These are phyloP conservation scores for Lactifluus volemus DNA, from an alignment of 768 basidiomycete species.

Conservation along the genomic window DNA sequence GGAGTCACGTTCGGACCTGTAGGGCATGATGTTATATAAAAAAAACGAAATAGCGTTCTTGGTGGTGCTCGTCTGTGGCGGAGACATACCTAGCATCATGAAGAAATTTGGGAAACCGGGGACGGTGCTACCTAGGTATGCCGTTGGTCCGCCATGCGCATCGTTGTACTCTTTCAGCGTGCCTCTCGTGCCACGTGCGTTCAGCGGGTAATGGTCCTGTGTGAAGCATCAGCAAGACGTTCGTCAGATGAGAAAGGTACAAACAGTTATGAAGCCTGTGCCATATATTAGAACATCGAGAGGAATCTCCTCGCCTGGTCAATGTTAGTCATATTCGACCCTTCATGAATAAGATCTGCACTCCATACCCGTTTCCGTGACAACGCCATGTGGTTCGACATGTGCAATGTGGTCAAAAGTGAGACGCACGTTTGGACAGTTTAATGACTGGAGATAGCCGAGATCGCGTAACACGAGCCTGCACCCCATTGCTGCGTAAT, in stretches of 20 bases:
- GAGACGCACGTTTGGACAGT: constrained; percentile 43
- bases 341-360: neutral
- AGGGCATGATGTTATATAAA: neutral
- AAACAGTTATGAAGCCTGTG: constrained; percentile 45
- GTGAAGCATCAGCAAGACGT: neutral
- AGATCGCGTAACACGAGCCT: constrained; percentile 55
- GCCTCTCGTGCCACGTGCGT: constrained; percentile 21
- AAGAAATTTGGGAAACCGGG: constrained; percentile 18
- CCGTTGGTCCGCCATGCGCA: constrained; percentile 41
- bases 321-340: neutral
- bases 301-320: constrained; percentile 34
- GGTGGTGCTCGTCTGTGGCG: too few species aligned
- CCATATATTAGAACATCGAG: constrained; percentile 49
- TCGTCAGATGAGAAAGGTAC: constrained; percentile 15
- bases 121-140: constrained; percentile 36
- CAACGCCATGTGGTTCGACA: constrained; percentile 41
- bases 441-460: constrained; percentile 43
- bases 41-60: too few species aligned
- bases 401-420: constrained; percentile 40
- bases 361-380: constrained; percentile 29
- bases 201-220: constrained; percentile 9
- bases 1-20: constrained; percentile 42
- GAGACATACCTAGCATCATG: constrained; percentile 7
- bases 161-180: constrained; percentile 38
- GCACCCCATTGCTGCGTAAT: constrained; percentile 41